These are phyloP conservation scores for Cyclotella kingstonii DNA, from an alignment of 108 stramenopile genomes.

Conservation along the genomic window DNA sequence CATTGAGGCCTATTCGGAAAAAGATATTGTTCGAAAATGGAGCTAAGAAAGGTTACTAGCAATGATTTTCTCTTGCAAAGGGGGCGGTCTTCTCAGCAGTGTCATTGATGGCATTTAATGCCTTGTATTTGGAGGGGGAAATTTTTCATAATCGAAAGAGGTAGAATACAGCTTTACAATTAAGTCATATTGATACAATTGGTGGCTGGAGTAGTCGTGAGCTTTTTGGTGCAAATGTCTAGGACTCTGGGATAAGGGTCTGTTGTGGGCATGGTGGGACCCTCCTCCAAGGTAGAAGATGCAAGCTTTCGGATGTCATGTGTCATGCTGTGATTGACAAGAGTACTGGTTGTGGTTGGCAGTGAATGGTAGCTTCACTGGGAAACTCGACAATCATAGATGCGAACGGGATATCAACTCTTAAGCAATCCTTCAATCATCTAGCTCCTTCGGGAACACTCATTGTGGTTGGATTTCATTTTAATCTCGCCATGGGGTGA, in stretches of 20 bases:
- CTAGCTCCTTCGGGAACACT: slow-evolving; percentile 73
- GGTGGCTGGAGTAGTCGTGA: slow-evolving; percentile 87
- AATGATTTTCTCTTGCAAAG: slow-evolving; percentile 42
- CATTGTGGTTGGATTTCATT: slow-evolving; percentile 87
- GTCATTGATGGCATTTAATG: slow-evolving; percentile 81
- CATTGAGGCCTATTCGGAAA: slow-evolving; percentile 79
- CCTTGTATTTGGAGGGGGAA: slow-evolving; percentile 71
- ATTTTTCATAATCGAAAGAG: slow-evolving; percentile 32
- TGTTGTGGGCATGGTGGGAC: slow-evolving; percentile 84
- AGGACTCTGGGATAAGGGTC: slow-evolving; percentile 67
- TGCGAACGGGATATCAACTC: slow-evolving; percentile 83
- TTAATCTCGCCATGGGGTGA: slow-evolving; percentile 77
- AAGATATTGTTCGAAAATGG: slow-evolving; percentile 69
- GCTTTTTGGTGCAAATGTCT: slow-evolving; percentile 85
- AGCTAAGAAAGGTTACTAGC: slow-evolving; percentile 67
- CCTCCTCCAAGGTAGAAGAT: slow-evolving; percentile 66
- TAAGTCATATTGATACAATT: slow-evolving; percentile 83
- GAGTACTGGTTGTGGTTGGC: slow-evolving; percentile 53
- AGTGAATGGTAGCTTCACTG: slow-evolving; percentile 35
- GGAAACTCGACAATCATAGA: slow-evolving; percentile 80
- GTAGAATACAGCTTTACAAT: slow-evolving; percentile 44
- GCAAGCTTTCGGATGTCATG: slow-evolving; percentile 76
- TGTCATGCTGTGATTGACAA: slow-evolving; percentile 88
- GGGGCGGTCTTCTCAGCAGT: slow-evolving; percentile 84
- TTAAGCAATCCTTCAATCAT: slow-evolving; percentile 78